Base-by-base conservation (phyloP, 352 stramenopile genomes). In the Labyrinthula sp. region DNA sequence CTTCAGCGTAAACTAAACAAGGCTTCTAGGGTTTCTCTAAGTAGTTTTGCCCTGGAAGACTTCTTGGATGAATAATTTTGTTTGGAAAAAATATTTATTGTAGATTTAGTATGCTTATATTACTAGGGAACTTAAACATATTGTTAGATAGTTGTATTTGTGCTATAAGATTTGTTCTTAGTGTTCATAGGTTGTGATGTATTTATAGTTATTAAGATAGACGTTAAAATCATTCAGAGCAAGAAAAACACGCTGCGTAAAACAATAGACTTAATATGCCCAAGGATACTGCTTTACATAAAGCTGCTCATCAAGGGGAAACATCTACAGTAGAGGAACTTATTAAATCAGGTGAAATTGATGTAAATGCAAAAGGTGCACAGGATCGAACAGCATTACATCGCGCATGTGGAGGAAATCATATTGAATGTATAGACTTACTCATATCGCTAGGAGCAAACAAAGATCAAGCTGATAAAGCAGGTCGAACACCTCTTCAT, bases 281-380 rank as follows among this genome's bases (percentile, higher is more conserved):
- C 2, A 18, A 40, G 27, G 47, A 50, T 24, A 40, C 47, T 9
- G 6, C 36, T 17, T 30, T 49, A 2, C 37, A 40, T 15, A 49
- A 40, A 40, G 24, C 17, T 29, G 36, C 38, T 14, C 39, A 49
- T 25, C 47, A 49, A 24, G 47, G 38, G 18, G 47, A 56, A 24
- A 21, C 38, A 7, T 27, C 15, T 20, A 40, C 20, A 0, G 20
- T n/a, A 4, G 27, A 50, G 23, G 47, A 38, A 3, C 27, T 56
- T 22, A 14, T 49, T 37, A 35, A 52, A 7, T 4, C 43, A 2
- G 34, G 34, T 6, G 43, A 52, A 28, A 28, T 47, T 6, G 43
- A 52, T 26, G 35, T 52, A 12, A 52, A 52, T 18, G 43, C 43
- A 8, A 31, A 31, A 8, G 43, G 43, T 15, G 43, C 43, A 0